Evolutionary conservation across 2,329 filamentous ascomycete genomes (phyloP).

Genomic region (Sphaceloma murrayae): DNA sequence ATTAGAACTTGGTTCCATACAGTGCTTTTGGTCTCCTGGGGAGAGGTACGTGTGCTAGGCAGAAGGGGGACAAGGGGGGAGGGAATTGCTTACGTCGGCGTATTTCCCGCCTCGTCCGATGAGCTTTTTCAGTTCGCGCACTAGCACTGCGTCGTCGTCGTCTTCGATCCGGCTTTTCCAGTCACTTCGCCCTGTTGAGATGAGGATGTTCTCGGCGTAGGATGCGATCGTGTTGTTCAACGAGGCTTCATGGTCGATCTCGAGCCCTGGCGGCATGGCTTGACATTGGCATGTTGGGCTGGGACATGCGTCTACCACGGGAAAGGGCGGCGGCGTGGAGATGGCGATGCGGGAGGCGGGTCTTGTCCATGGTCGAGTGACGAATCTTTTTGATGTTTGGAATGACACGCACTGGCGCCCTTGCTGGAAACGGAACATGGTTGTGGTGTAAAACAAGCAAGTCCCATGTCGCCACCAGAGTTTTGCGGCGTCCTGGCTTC

Average conservation of each 20-base stretch:
- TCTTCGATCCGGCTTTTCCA: slow-evolving; percentile 82
- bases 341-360: slow-evolving; percentile 26
- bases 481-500: too few species aligned
- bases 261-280: slow-evolving; percentile 54
- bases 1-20: too few species aligned
- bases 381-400: too few species aligned
- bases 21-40: too few species aligned
- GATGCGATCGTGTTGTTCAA: slow-evolving; percentile 68
- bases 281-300: slow-evolving; percentile 67
- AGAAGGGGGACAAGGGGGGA: not conserved
- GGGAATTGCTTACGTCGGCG: slow-evolving; percentile 35
- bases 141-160: slow-evolving; percentile 52
- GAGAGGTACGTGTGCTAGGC: too few species aligned
- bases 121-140: slow-evolving; percentile 57
- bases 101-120: slow-evolving; percentile 35
- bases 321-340: slow-evolving; percentile 32
- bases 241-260: slow-evolving; percentile 61
- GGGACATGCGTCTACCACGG: slow-evolving; percentile 53
- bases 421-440: slow-evolving; percentile 25
- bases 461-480: too few species aligned
- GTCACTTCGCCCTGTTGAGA: slow-evolving; percentile 70
- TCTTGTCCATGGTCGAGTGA: slow-evolving; percentile 12
- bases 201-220: slow-evolving; percentile 72
- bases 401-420: too few species aligned
- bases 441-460: not conserved